Evolutionary conservation across 352 stramenopile species (phyloP), one percentile per base, ranked within the genome.

Genomic region (Saprolegnia parasitica): DNA sequence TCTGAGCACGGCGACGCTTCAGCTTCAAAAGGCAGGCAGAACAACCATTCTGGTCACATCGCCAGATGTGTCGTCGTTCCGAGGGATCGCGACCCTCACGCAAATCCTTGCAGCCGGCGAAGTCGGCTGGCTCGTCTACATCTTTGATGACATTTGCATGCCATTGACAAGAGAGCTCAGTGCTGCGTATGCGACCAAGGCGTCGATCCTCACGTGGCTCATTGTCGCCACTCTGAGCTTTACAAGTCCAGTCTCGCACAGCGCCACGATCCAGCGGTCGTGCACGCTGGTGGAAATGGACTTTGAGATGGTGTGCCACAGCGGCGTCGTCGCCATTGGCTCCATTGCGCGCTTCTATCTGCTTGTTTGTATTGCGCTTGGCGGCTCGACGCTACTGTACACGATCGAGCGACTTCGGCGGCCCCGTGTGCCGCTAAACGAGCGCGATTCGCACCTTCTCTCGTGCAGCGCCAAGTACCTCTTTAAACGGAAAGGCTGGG

Each of bases 391-490:
- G 13, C 18, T 49, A n/a, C 29, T 35, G 29, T 35, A 6, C 5
- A 35, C 29, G 5, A 35, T 35, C 5, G 29, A 6, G 29, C 2
- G 29, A 35, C 29, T 35, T 5, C 29, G 29, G 5, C 29, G 29
- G 2, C 29, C 29, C 29, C 29, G 29, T 35, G 29, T 35, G 42
- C 42, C 42, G 1, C 42, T 49, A 1, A 8, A 49, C 42, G 42
- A 49, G 42, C 42, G 42, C 42, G 42, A 49, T 8, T 66, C 58
- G 40, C 58, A 54, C 26, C 18, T 66, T 4, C 11, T 66, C 23
- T 52, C 58, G 9, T 49, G 32, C n/a, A 21, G 58, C 1, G 58
- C 58, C 46, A 66, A 66, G 9, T 66, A 66, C 58, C 26, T 66
- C 21, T 66, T 66, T 54, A 16, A 47, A 5, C 4, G n/a, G 6